A percentile compares a stretch with the other conserved stretches of the same genome.
phyloP scores from a whole-genome alignment of 192 early-diverging fungal species.

The Coemansia sp. region DNA sequence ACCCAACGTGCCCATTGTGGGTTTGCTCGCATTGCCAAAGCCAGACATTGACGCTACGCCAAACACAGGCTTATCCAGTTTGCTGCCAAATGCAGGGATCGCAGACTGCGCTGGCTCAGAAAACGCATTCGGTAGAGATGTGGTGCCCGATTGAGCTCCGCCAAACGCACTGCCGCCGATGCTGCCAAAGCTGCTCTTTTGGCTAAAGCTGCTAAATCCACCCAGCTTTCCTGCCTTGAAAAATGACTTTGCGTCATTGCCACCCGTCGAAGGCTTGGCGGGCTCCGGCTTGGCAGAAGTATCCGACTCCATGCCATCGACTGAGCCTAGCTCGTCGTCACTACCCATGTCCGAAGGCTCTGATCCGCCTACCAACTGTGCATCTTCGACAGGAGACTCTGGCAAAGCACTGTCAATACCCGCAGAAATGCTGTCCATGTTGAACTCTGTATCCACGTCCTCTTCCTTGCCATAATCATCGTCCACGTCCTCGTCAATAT shows the following conservation, averaged over 20 bases:
- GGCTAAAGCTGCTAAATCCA: slow-evolving; percentile 16
- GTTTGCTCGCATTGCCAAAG: slow-evolving; percentile 11
- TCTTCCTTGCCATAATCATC: not conserved
- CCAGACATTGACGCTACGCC: slow-evolving; percentile 41
- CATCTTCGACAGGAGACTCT: not conserved
- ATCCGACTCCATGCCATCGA: not conserved
- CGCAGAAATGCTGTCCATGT: slow-evolving; percentile 13
- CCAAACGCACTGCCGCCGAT: slow-evolving; percentile 3
- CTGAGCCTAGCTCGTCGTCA: slow-evolving; percentile 6
- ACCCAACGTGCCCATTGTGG: not conserved
- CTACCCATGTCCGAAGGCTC: not conserved
- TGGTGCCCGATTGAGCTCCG: not conserved
- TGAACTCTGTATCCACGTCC: not conserved
- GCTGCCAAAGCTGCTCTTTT: slow-evolving; percentile 6
- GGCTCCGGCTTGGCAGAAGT: not conserved
- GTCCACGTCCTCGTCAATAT: not conserved
- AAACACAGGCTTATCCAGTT: slow-evolving; percentile 42
- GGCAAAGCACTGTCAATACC: slow-evolving; percentile 14
- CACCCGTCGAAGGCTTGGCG: not conserved
- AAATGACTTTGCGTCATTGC: slow-evolving; percentile 15
- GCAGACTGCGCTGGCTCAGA: slow-evolving; percentile 4
- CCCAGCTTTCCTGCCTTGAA: slow-evolving; percentile 40
- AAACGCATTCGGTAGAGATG: slow-evolving; percentile 36
- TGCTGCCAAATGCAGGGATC: slow-evolving; percentile 29
- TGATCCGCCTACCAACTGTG: not conserved